Percentiles rank a stretch among this genome's conserved stretches.
Evolutionary conservation across 106 monocot species (phyloP).

Genomic region (Phalaenopsis equestris): DNA sequence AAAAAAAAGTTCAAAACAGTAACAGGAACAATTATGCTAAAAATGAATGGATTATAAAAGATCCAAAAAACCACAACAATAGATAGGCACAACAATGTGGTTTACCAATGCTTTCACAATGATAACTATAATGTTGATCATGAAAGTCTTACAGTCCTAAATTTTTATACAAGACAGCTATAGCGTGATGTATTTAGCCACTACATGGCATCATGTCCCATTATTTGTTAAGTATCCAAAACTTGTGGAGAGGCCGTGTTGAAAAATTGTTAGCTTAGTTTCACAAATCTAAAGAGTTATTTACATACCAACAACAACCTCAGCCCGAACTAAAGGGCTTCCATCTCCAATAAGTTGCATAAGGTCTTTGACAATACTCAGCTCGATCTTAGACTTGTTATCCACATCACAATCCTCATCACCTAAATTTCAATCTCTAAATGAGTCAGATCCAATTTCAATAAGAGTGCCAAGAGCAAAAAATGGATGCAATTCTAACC

Average conservation of each 20-base stretch:
- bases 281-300: neutral
- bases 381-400: conserved; percentile 67
- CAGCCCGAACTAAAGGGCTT: conserved; percentile 87
- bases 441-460: conserved; percentile 48
- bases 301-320: conserved; percentile 73
- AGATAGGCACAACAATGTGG: neutral
- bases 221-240: conserved; percentile 11
- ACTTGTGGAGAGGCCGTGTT: neutral
- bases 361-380: conserved; percentile 54
- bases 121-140: neutral
- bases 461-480: conserved; percentile 73
- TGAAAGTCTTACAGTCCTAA: neutral
- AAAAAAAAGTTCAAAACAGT: neutral
- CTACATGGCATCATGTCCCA: conserved; percentile 6
- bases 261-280: neutral
- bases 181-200: neutral
- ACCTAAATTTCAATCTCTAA: conserved; percentile 35
- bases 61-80: neutral
- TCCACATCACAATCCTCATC: conserved; percentile 81
- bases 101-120: neutral
- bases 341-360: conserved; percentile 69
- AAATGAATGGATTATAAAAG: neutral
- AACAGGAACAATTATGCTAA: neutral
- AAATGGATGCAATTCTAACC: conserved; percentile 89
- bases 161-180: neutral